These are phyloP conservation scores for Ajuga chamaepitys DNA, from an alignment of 257 asterid species.

Conservation along the genomic window DNA sequence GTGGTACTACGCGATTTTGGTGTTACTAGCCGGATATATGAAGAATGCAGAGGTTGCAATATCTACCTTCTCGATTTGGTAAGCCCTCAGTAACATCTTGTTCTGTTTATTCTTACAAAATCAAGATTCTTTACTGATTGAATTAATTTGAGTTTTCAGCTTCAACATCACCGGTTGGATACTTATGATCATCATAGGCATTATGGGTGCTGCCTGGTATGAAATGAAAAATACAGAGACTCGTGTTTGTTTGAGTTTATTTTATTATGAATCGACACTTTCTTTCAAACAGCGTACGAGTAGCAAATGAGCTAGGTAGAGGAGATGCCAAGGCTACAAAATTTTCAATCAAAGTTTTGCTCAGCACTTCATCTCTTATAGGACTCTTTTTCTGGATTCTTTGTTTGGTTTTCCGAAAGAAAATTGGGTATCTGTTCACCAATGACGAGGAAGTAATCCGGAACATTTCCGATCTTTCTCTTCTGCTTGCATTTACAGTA, in stretches of 20 bases:
- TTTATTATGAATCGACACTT: too few relatives aligned
- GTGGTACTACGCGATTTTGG: conserved; percentile 39
- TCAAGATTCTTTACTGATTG: not conserved
- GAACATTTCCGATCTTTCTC: conserved; percentile 45
- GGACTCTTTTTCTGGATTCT: conserved; percentile 40
- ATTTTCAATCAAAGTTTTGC: conserved; percentile 58
- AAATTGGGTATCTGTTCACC: conserved; percentile 52
- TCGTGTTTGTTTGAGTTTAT: too few relatives aligned
- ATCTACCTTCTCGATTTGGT: conserved; percentile 41
- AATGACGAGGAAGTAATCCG: conserved; percentile 36
- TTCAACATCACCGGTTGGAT: conserved; percentile 44
- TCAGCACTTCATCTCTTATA: conserved; percentile 35
- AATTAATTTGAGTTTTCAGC: conserved; percentile 24
- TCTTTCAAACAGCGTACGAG: conserved; percentile 32
- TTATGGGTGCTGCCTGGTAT: conserved; percentile 55
- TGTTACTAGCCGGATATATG: conserved; percentile 33
- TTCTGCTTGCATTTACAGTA: conserved; percentile 52
- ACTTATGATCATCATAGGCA: conserved; percentile 42
- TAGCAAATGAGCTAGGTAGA: conserved; percentile 72
- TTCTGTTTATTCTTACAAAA: not conserved
- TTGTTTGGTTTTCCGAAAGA: conserved; percentile 45
- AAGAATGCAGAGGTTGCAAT: conserved; percentile 31
- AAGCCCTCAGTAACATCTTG: not conserved
- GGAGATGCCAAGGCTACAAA: conserved; percentile 67
- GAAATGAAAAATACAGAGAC: not conserved